These are phyloP conservation scores for Davidsoniella virescens DNA, from an alignment of 2,329 filamentous ascomycete genomes.

Conservation along the genomic window DNA sequence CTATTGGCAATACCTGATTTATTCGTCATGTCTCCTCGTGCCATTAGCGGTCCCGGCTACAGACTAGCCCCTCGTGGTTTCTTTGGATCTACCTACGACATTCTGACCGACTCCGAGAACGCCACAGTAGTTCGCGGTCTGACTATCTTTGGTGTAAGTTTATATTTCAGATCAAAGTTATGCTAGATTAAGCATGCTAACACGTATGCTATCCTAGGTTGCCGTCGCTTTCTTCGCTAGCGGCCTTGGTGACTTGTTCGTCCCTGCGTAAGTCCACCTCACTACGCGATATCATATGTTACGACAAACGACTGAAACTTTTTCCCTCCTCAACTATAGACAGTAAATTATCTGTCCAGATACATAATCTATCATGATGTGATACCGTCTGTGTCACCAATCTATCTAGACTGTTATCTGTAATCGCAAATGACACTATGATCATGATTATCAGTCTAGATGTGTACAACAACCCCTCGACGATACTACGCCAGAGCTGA, in stretches of 20 bases:
- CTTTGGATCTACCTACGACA: constrained; percentile 41
- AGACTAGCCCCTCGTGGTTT: constrained; percentile 24
- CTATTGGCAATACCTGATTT: background rate
- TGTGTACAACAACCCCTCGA: too few relatives aligned
- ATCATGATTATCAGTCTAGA: too few relatives aligned
- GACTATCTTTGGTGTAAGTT: constrained; percentile 49
- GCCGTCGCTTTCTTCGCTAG: constrained; percentile 52
- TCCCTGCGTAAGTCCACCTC: constrained; percentile 39
- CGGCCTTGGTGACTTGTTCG: constrained; percentile 39
- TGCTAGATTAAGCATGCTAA: background rate
- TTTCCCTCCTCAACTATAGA: too few relatives aligned
- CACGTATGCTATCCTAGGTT: constrained; percentile 25
- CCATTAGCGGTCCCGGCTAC: constrained; percentile 12
- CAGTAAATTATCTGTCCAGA: too few relatives aligned
- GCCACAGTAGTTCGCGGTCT: constrained; percentile 51
- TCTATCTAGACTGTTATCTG: too few relatives aligned
- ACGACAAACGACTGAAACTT: too few relatives aligned
- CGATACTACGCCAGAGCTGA: too few relatives aligned
- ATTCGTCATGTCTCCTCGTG: constrained; percentile 10
- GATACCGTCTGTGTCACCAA: too few relatives aligned
- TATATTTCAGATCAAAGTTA: background rate
- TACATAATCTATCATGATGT: too few relatives aligned
- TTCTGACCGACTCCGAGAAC: constrained; percentile 51
- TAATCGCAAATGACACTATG: too few relatives aligned
- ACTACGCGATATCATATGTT: too few relatives aligned